A percentile compares a stretch with the other conserved stretches of the same genome.
Evolutionary conservation across 2,329 filamentous ascomycete genomes (phyloP).

Genomic region (Xylaria sp.): DNA sequence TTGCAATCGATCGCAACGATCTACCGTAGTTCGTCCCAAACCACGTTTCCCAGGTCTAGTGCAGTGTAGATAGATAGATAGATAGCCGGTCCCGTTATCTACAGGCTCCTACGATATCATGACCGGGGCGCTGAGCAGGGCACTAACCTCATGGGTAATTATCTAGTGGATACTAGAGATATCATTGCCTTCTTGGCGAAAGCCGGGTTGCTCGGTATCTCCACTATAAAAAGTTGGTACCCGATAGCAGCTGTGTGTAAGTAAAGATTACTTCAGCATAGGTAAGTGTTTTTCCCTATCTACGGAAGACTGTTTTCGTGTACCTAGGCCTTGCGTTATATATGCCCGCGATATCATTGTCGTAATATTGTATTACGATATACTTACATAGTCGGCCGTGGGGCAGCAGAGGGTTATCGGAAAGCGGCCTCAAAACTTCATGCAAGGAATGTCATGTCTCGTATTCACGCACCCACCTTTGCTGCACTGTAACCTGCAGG

Average conservation of each 20-base stretch:
- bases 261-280: neutral
- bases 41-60: neutral
- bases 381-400: too few species aligned
- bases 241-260: neutral
- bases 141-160: too few species aligned
- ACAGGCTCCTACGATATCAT: neutral
- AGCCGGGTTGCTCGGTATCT: neutral
- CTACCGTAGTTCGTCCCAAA: neutral
- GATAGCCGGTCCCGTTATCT: conserved; percentile 13
- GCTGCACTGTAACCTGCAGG: conserved; percentile 5
- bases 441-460: conserved; percentile 32
- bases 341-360: conserved; percentile 14
- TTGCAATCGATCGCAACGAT: conserved; percentile 13
- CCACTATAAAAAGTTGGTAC: neutral
- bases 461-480: conserved; percentile 34
- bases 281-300: neutral
- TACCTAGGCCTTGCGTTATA: neutral
- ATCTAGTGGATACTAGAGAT: too few species aligned
- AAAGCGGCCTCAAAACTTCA: conserved; percentile 11
- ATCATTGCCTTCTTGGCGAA: conserved; percentile 1
- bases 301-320: neutral
- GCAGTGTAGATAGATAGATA: too few species aligned
- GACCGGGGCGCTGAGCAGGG: neutral
- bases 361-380: neutral
- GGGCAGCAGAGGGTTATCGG: conserved; percentile 13